phyloP scores from a whole-genome alignment of 1,139 yeast species.

The Sugiyamaella sp. region DNA sequence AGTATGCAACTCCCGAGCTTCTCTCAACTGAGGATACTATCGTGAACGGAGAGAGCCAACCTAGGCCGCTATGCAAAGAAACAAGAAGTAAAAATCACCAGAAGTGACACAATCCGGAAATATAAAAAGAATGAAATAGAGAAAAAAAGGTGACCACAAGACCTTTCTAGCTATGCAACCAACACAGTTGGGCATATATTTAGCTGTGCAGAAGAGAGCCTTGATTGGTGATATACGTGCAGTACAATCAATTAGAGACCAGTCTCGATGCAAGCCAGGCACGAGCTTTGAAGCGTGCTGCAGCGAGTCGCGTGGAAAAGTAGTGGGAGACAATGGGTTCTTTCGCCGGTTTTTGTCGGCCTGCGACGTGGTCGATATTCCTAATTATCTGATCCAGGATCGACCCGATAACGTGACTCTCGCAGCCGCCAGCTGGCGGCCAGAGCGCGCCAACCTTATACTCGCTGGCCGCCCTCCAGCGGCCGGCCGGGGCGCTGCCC shows the following conservation, averaged over 20 bases:
- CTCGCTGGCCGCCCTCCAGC: no score
- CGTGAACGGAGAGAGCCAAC: not conserved
- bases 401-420: no score
- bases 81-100: not conserved
- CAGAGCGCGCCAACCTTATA: no score
- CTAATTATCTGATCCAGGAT: no score
- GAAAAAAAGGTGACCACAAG: not conserved
- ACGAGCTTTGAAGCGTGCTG: no score
- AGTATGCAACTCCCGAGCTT: not conserved
- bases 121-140: not conserved
- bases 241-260: not conserved
- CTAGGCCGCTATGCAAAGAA: not conserved
- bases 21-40: not conserved
- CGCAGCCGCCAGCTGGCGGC: no score
- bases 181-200: not conserved
- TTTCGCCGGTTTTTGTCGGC: no score
- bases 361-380: no score
- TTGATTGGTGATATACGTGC: constrained; percentile 1
- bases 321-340: not conserved
- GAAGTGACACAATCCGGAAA: not conserved
- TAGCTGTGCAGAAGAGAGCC: not conserved
- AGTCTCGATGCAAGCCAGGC: not conserved
- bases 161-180: not conserved
- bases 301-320: not conserved
- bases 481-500: no score